phyloP scores from a whole-genome alignment of 2,329 filamentous ascomycete genomes.

The Thielaviopsis populi region DNA sequence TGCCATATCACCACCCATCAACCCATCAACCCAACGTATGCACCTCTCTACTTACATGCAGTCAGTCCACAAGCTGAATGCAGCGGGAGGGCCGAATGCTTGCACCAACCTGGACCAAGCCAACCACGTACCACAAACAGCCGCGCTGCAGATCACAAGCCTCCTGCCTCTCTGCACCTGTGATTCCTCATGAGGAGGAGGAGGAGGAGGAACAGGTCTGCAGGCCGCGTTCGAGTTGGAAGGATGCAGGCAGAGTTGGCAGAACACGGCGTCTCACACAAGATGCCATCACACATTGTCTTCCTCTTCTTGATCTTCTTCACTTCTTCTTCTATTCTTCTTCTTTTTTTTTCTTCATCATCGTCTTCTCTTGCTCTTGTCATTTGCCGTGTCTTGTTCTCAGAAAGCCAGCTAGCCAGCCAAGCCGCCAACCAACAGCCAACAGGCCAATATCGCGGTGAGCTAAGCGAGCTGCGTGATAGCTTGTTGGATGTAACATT shows the following conservation, averaged over 20 bases:
- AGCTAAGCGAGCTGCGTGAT: not conserved
- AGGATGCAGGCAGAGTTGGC: too few species aligned
- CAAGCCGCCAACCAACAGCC: not conserved
- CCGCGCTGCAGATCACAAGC: not conserved
- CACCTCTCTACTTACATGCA: not conserved
- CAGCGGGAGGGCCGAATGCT: not conserved
- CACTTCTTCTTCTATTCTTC: not conserved
- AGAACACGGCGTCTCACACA: too few species aligned
- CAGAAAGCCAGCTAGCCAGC: not conserved
- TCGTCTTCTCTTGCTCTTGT: not conserved
- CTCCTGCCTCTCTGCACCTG: not conserved
- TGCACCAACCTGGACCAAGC: not conserved
- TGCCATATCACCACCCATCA: not conserved
- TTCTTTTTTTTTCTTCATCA: not conserved
- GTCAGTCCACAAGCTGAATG: not conserved
- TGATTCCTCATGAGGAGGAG: not conserved
- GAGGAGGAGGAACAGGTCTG: too few species aligned
- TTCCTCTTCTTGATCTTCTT: not conserved
- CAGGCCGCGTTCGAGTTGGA: too few species aligned
- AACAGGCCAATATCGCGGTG: not conserved
- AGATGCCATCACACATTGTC: too few species aligned
- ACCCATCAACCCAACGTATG: not conserved
- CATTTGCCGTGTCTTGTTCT: not conserved
- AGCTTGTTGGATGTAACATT: not conserved
- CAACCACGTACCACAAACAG: slow-evolving; percentile 4